Percentiles rank a stretch among this genome's conserved stretches.
These are phyloP conservation scores for Solanum tacnaense DNA, from an alignment of 257 asterid genomes.

Conservation along the genomic window DNA sequence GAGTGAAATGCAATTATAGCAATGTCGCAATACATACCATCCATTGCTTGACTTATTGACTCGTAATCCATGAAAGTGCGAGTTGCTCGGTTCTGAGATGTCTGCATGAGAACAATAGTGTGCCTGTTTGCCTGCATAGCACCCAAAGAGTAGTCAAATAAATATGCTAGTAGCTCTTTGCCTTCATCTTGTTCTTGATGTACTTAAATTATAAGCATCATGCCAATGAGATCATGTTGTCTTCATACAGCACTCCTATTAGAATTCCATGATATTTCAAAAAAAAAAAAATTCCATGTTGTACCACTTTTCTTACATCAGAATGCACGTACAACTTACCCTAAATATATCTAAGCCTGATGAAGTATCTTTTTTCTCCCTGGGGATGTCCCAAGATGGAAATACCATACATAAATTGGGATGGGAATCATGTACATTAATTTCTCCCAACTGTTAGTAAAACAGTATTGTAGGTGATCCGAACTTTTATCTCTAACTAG, in stretches of 20 bases:
- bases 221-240: neutral
- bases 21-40: slow-evolving; percentile 34
- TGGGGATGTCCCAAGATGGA: neutral
- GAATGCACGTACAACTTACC: neutral
- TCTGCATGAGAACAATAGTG: slow-evolving; percentile 85
- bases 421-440: neutral
- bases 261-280: neutral
- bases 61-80: slow-evolving; percentile 95
- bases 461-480: neutral
- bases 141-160: slow-evolving; percentile 1
- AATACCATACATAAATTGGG: neutral
- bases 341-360: neutral
- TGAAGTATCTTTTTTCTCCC: neutral
- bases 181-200: neutral
- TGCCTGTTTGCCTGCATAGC: slow-evolving; percentile 75
- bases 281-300: neutral
- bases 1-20: neutral
- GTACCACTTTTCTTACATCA: neutral
- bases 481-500: neutral
- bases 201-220: neutral
- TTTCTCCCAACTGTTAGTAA: neutral
- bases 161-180: neutral
- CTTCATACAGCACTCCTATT: neutral
- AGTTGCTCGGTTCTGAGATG: slow-evolving; percentile 67
- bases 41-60: slow-evolving; percentile 84